Base-by-base conservation (phyloP, 2,329 filamentous ascomycete genomes). In the Hypoxylon sp. region DNA sequence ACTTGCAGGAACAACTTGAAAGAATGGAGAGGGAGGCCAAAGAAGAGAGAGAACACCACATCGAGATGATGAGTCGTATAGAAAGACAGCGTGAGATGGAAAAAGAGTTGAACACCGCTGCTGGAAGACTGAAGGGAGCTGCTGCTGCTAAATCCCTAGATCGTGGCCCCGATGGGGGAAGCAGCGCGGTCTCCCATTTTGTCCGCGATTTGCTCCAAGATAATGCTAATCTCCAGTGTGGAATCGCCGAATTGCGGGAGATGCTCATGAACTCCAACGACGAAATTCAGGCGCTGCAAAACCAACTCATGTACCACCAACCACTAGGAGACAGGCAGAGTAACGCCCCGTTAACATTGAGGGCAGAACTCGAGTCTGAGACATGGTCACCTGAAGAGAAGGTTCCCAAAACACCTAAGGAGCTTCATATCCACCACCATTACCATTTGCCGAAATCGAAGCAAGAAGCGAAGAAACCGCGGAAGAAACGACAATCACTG, bases 141-240 rank as follows among this genome's bases (percentile, higher is more conserved):
- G 94, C 94, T 2, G 93, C 91, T 0, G 86, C 87, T 29, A 91
- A 89, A 72, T 89, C 89, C 2, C 81, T 92, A 44, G 86, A 85
- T 3, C 85, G 86, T 3, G 85, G 87, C 31, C 87, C 87, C 72
- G 84, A 83, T 59, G 85, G 87, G 62, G 86, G 88, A 9, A 89
- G 85, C 68, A 90, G 85, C 64, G 93, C 97, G 39, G 93, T 98
- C n/a, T 94, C 93, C 19, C 93, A 97, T 77, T 98, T 99, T 74
- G 96, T 99, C 62, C 94, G 94, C 73, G 96, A 98, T 78, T 92
- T 99, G 62, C 84, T 99, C 17, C 91, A 97, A 75, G 96, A 99
- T 79, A 99, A 99, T 77, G 94, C 94, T 9, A 97, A 94, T 74
- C 83, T 99, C 48, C 96, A 99, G 79, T 87, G 96, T 70, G 94